A percentile compares a stretch with the other conserved stretches of the same genome.
Evolutionary conservation across 495 filamentous ascomycete species (phyloP).

Genomic region (Xylaria curta): DNA sequence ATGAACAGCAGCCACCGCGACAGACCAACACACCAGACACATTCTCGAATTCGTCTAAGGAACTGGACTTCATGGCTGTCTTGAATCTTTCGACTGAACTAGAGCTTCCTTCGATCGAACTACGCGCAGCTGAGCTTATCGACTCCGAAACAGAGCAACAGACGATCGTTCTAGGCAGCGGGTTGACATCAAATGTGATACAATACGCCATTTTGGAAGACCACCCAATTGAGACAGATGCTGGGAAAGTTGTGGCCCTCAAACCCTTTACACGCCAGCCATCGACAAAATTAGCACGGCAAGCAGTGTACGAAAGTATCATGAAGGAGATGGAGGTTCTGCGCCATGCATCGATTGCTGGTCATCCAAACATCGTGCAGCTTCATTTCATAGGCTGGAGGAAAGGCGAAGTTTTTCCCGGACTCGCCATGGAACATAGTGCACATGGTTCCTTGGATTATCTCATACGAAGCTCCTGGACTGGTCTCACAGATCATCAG

Average conservation of each 20-base stretch:
- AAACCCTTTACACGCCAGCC: not conserved
- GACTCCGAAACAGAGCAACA: not conserved
- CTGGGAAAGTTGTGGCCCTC: not conserved
- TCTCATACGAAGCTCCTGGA: not conserved
- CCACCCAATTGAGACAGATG: not conserved
- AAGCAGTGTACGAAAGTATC: not conserved
- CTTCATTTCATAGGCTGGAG: not conserved
- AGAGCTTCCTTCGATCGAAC: not conserved
- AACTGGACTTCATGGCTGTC: not conserved
- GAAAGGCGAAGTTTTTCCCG: not conserved
- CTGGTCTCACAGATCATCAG: not conserved
- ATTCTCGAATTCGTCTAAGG: not conserved
- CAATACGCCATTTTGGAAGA: not conserved
- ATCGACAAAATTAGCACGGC: not conserved
- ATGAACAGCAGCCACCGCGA: not conserved
- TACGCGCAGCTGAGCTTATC: not conserved
- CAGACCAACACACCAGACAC: not conserved
- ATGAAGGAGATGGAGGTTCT: constrained; percentile 1
- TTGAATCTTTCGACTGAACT: not conserved
- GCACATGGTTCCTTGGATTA: constrained; percentile 12
- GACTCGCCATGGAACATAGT: not conserved
- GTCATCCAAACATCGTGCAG: constrained; percentile 5
- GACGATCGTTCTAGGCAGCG: not conserved
- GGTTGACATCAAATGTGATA: not conserved
- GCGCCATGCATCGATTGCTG: not conserved